Conservation (phyloP, 257 asterid genomes). For the Solanum lignicaule region DNA sequence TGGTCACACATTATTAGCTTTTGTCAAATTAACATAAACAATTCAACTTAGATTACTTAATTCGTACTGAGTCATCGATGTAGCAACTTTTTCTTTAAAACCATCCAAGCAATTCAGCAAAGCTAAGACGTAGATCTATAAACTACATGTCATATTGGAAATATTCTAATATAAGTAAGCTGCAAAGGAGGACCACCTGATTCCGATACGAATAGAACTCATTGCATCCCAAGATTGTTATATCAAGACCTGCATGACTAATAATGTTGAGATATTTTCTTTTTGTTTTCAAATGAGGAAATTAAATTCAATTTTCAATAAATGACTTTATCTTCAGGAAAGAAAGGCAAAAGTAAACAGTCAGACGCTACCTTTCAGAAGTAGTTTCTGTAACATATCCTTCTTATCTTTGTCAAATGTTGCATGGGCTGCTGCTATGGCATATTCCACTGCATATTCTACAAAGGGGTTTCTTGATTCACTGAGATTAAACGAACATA, state of each 20-base stretch:
- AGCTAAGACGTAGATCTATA: neutral
- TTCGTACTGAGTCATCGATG: neutral
- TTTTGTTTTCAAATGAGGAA: neutral
- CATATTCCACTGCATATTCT: conserved; percentile 80
- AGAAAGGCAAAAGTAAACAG: conserved; percentile 7
- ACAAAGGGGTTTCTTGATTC: conserved; percentile 86
- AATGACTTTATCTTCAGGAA: neutral
- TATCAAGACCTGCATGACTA: conserved; percentile 80
- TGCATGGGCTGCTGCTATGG: conserved; percentile 73
- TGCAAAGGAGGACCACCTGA: conserved; percentile 39
- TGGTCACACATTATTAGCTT: neutral
- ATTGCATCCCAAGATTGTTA: conserved; percentile 83
- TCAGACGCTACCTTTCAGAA: conserved; percentile 62
- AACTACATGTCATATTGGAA: neutral
- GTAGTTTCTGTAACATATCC: conserved; percentile 57
- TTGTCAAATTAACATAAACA: neutral
- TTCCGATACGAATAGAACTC: conserved; percentile 91
- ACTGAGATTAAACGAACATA: conserved; percentile 40
- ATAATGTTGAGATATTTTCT: conserved; percentile 20
- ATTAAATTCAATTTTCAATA: neutral
- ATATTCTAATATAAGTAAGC: neutral
- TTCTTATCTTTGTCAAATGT: conserved; percentile 43
- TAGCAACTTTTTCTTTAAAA: neutral
- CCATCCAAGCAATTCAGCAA: neutral
- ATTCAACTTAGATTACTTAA: neutral